Conservation (phyloP, 345 rosid genomes). For the Linum usitatissimum region DNA sequence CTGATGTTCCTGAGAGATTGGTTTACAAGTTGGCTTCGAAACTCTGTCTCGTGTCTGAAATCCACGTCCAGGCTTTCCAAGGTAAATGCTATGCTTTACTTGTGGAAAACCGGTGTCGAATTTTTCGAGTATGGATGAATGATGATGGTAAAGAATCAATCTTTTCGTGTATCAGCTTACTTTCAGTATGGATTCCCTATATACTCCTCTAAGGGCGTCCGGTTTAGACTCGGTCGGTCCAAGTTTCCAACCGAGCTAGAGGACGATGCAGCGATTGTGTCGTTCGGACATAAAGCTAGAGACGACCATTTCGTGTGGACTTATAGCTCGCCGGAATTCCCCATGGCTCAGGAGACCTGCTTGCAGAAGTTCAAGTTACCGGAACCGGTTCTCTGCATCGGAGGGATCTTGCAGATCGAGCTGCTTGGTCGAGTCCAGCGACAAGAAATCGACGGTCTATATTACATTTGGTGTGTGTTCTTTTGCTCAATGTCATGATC, state of each 20-base stretch:
- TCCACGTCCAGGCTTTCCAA: slow-evolving; percentile 33
- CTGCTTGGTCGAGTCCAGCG: slow-evolving; percentile 27
- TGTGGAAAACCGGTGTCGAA: too few species aligned
- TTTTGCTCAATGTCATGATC: not conserved
- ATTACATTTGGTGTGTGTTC: slow-evolving; percentile 19
- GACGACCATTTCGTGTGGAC: slow-evolving; percentile 26
- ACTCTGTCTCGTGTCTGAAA: slow-evolving; percentile 27
- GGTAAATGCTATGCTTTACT: slow-evolving; percentile 14
- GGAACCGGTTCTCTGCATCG: slow-evolving; percentile 24
- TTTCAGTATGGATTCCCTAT: slow-evolving; percentile 33
- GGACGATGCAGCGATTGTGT: slow-evolving; percentile 1
- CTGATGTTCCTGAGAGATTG: slow-evolving; percentile 23
- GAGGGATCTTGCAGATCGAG: slow-evolving; percentile 24
- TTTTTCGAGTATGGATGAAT: not conserved
- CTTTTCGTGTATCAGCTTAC: slow-evolving; percentile 22
- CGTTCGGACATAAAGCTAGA: not conserved
- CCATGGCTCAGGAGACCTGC: slow-evolving; percentile 29
- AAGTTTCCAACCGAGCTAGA: slow-evolving; percentile 10
- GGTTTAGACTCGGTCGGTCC: slow-evolving; percentile 27
- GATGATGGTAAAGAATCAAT: not conserved
- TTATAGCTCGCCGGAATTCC: slow-evolving; percentile 31
- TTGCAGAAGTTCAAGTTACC: slow-evolving; percentile 26
- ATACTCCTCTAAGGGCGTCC: slow-evolving; percentile 28
- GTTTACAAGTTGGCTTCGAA: slow-evolving; percentile 26
- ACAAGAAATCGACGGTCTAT: slow-evolving; percentile 25